These are phyloP conservation scores for Colletotrichum tropicicola DNA, from an alignment of 2,329 filamentous ascomycete species.

Conservation along the genomic window DNA sequence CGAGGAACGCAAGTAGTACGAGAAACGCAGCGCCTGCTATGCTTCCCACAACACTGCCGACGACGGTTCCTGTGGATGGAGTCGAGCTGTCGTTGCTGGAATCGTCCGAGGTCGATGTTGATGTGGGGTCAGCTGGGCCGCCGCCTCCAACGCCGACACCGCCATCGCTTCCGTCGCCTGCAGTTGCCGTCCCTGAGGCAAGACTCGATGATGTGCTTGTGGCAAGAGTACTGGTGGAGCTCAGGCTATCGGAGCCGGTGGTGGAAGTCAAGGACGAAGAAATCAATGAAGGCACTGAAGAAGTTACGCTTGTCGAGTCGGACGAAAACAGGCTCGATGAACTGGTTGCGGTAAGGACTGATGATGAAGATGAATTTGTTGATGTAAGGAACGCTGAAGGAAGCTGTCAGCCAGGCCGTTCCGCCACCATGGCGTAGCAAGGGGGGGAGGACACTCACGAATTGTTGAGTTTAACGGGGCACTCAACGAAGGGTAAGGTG, in stretches of 20 bases:
- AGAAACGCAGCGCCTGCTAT: conserved; percentile 68
- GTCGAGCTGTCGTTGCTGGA: conserved; percentile 1
- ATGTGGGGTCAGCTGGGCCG: conserved; percentile 18
- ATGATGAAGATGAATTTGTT: conserved; percentile 27
- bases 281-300: conserved; percentile 19
- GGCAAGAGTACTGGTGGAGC: conserved; percentile 9
- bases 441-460: conserved; percentile 27
- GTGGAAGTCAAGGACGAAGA: conserved; percentile 2
- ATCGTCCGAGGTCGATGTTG: conserved; percentile 33
- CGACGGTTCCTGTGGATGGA: conserved; percentile 43
- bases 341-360: conserved; percentile 25
- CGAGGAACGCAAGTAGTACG: conserved; percentile 59
- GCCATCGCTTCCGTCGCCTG: conserved; percentile 5
- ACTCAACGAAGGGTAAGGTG: conserved; percentile 26
- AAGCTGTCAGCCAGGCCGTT: background rate
- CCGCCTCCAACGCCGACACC: conserved; percentile 1
- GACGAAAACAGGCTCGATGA: conserved; percentile 25
- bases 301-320: conserved; percentile 15
- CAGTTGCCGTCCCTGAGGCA: background rate
- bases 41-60: conserved; percentile 65
- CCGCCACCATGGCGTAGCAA: background rate
- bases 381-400: conserved; percentile 26
- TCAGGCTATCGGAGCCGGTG: background rate
- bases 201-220: conserved; percentile 15
- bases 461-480: conserved; percentile 35